These are phyloP conservation scores for Spinellus fusiger DNA, from an alignment of 192 early-diverging fungal species.

Conservation along the genomic window DNA sequence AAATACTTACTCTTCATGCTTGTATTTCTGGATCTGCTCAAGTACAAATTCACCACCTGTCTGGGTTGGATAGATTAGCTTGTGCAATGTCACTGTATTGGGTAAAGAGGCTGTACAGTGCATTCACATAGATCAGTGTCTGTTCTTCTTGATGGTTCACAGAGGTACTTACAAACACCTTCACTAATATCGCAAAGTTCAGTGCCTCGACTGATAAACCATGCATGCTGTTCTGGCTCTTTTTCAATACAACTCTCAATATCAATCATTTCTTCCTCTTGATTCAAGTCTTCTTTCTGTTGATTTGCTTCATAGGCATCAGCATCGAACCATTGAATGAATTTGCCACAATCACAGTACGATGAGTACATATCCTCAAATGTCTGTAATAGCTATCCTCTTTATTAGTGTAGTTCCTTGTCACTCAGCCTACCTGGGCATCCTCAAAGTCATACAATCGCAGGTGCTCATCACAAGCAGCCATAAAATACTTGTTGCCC, in stretches of 20 bases:
- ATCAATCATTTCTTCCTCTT: not conserved
- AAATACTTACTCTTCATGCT: conserved; percentile 72
- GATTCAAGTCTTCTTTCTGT: not conserved
- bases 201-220: conserved; percentile 84
- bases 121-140: not conserved
- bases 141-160: not conserved
- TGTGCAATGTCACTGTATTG: conserved; percentile 83
- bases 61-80: conserved; percentile 73
- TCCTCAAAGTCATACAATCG: conserved; percentile 86
- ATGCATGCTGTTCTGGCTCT: conserved; percentile 43
- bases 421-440: conserved; percentile 41
- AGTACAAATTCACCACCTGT: conserved; percentile 69
- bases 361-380: conserved; percentile 77
- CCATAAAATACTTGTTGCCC: conserved; percentile 92
- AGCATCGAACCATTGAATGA: conserved; percentile 67
- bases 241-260: conserved; percentile 14
- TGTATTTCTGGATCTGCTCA: conserved; percentile 67
- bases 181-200: conserved; percentile 84
- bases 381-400: conserved; percentile 47
- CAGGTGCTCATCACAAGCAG: conserved; percentile 82
- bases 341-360: conserved; percentile 94
- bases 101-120: conserved; percentile 57
- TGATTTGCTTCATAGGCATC: not conserved
- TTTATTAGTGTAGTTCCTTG: not conserved
- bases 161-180: conserved; percentile 50